phyloP scores from a whole-genome alignment of 1,139 yeast genomes.

The Chernovozyma aurita region DNA sequence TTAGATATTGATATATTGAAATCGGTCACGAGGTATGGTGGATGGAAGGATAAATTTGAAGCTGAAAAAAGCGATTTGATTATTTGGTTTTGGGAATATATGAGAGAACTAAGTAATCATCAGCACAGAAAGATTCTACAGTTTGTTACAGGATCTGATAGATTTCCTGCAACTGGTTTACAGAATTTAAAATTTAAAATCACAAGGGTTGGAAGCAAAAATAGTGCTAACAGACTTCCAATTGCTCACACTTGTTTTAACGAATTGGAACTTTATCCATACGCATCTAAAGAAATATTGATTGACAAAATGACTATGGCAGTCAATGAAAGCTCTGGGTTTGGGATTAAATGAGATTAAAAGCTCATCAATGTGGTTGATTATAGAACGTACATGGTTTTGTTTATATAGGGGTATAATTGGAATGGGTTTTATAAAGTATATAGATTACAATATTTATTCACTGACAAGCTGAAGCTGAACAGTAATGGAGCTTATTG shows the following conservation, averaged over 20 bases:
- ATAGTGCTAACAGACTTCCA: slow-evolving; percentile 54
- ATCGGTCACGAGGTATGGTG: slow-evolving; percentile 68
- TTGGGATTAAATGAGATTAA: slow-evolving; percentile 68
- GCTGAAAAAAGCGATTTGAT: slow-evolving; percentile 40
- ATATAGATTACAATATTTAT: too few species aligned
- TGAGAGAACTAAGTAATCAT: slow-evolving; percentile 38
- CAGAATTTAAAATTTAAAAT: slow-evolving; percentile 69
- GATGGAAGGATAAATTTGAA: slow-evolving; percentile 44
- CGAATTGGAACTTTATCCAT: slow-evolving; percentile 74
- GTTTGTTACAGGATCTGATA: slow-evolving; percentile 86
- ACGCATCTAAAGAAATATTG: slow-evolving; percentile 49
- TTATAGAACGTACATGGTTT: too few species aligned
- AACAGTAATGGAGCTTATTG: too few species aligned
- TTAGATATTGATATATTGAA: slow-evolving; percentile 65
- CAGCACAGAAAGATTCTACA: slow-evolving; percentile 61
- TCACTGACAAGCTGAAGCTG: too few species aligned
- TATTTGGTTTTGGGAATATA: slow-evolving; percentile 83
- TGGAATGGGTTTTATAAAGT: too few species aligned
- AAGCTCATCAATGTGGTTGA: not conserved
- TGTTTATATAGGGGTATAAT: too few species aligned
- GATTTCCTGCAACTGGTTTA: slow-evolving; percentile 90
- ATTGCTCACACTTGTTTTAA: slow-evolving; percentile 92
- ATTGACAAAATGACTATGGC: slow-evolving; percentile 58
- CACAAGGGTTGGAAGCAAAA: slow-evolving; percentile 32
- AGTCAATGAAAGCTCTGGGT: slow-evolving; percentile 76